Evolutionary conservation across 2,329 filamentous ascomycete genomes (phyloP), one percentile per base, ranked within the genome.

Genomic region (Nothophoma quercina): DNA sequence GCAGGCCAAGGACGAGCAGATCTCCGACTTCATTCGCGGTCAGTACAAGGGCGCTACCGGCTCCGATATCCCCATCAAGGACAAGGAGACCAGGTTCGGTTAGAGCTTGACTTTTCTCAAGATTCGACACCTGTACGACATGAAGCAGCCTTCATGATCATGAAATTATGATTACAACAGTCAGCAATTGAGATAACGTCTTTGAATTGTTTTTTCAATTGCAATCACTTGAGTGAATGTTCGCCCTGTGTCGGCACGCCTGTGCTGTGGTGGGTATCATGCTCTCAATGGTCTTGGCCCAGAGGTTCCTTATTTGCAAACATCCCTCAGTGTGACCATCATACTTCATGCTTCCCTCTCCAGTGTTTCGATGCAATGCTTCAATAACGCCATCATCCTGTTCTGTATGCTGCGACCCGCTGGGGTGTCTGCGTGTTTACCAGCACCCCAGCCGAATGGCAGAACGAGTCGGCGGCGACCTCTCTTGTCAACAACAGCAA

Each of bases 1-100:
- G 77, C 90, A 96, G 77, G 88, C 88, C 64, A 93, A 93, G 78
- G 91, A 95, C 71, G 88, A 91, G 74, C 80, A 88, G 71, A 90
- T 93, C 63, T 86, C 84, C 22, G 88, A 91, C 71, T 87, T 83
- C 72, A 85, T 93, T 63, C 84, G 90, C 29, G 75, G 74, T 33
- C 79, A 88, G 74, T 93, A 91, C 82, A 91, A 91, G 81, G 76
- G 64, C 38, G 69, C 76, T 0, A 88, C 87, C 0, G 90, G 90
- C 52, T 84, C 76, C 5, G 89, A 93, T 7, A 71, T 93, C 45
- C 86, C 87, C 22, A 77, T 91, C 71, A 78, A 83, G 69, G 89
- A 92, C 73, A 91, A 91, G 79, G 79, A 85, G 36, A 73, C 67
- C n/a, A 61, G 58, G 32, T 51, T 68, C 40, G 65, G 56, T 56